A percentile compares a stretch with the other conserved stretches of the same genome.
Conservation (phyloP, 768 basidiomycete species). For the Nidularia sp. region DNA sequence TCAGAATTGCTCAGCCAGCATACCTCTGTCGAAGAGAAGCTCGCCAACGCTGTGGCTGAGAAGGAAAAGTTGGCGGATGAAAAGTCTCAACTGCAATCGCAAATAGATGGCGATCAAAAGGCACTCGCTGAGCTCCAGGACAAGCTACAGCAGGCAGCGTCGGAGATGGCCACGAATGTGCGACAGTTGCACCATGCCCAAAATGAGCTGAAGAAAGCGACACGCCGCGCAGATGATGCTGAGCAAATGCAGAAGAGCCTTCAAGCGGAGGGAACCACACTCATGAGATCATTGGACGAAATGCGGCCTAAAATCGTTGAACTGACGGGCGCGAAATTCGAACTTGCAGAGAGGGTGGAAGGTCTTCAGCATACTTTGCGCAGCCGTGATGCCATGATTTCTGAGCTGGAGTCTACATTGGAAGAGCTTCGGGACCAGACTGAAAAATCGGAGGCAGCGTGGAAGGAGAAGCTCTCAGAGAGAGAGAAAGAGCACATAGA, state of each 20-base stretch:
- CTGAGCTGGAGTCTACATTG: constrained; percentile 56
- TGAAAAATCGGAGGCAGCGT: constrained; percentile 38
- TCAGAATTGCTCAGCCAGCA: constrained; percentile 39
- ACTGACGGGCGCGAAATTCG: constrained; percentile 67
- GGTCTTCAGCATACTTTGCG: constrained; percentile 48
- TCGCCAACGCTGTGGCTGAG: constrained; percentile 32
- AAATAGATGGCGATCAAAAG: constrained; percentile 40
- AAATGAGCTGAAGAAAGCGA: constrained; percentile 60
- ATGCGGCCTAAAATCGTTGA: constrained; percentile 84
- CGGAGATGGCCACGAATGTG: constrained; percentile 47
- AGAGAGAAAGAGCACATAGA: constrained; percentile 51
- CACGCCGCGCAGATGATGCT: constrained; percentile 69
- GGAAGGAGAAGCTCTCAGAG: constrained; percentile 37
- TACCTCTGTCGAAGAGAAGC: constrained; percentile 30
- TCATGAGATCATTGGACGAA: constrained; percentile 81
- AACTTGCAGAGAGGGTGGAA: constrained; percentile 63
- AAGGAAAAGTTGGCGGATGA: constrained; percentile 46
- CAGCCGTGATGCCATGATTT: constrained; percentile 53
- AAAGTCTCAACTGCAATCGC: constrained; percentile 43
- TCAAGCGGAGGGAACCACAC: constrained; percentile 71
- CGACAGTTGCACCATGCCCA: constrained; percentile 59
- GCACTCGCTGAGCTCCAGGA: constrained; percentile 52
- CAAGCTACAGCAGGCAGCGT: constrained; percentile 50
- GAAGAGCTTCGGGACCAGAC: constrained; percentile 51
- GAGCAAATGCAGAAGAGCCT: constrained; percentile 69